These are phyloP conservation scores for Hypsizygus marmoreus DNA, from an alignment of 768 basidiomycete species.

Conservation along the genomic window DNA sequence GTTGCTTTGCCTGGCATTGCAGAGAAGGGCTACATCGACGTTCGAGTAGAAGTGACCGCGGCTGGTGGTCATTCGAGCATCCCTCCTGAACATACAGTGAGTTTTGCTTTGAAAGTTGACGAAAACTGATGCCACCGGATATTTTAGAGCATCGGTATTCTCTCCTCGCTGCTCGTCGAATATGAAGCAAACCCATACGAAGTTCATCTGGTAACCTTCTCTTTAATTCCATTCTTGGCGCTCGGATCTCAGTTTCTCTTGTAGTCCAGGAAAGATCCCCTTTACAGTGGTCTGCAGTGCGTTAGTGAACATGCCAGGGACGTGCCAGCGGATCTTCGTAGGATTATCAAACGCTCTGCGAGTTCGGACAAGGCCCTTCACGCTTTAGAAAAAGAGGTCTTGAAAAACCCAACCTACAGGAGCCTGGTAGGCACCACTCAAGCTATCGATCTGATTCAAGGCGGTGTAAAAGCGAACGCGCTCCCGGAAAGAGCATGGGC, in stretches of 20 bases:
- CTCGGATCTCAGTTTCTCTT: not conserved
- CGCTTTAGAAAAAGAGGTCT: constrained; percentile 49
- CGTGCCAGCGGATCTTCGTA: constrained; percentile 49
- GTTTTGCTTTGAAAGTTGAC: constrained; percentile 10
- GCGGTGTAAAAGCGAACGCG: constrained; percentile 75
- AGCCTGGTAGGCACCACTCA: constrained; percentile 71
- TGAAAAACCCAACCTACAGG: constrained; percentile 38
- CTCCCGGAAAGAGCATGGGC: constrained; percentile 75
- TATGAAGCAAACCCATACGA: constrained; percentile 68
- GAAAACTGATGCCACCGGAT: not conserved
- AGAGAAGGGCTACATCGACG: constrained; percentile 74
- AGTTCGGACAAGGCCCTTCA: constrained; percentile 53
- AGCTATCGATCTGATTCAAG: constrained; percentile 71
- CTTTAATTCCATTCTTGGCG: not conserved
- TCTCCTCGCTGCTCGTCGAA: constrained; percentile 67
- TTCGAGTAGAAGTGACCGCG: constrained; percentile 62
- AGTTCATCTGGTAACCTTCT: constrained; percentile 46
- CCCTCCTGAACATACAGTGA: constrained; percentile 78
- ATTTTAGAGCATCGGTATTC: constrained; percentile 74
- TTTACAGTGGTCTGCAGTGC: constrained; percentile 67
- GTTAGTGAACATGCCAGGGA: constrained; percentile 60
- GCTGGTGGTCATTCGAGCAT: constrained; percentile 87
- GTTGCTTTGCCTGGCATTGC: constrained; percentile 66
- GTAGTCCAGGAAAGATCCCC: constrained; percentile 58
- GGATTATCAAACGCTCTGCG: constrained; percentile 47